Evolutionary conservation across 345 rosid genomes (phyloP).

Genomic region (Murraya paniculata): DNA sequence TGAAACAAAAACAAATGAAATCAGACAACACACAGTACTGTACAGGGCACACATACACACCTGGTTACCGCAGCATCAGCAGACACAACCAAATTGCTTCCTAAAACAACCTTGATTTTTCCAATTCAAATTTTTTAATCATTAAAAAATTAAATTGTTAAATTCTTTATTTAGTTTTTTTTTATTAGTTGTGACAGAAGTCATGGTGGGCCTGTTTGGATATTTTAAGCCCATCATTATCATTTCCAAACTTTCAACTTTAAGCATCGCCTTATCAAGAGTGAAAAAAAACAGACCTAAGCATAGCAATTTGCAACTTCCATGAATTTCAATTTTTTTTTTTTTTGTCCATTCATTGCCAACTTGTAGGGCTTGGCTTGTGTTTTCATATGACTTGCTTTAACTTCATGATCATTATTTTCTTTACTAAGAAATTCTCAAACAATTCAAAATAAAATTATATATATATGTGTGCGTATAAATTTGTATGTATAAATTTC

Average conservation of each 20-base stretch:
- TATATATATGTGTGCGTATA: too few species aligned
- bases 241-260: not conserved
- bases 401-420: too few species aligned
- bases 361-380: not conserved
- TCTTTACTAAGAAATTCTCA: too few species aligned
- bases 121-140: constrained; percentile 9
- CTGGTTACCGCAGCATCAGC: not conserved
- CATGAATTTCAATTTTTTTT: not conserved
- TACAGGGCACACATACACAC: not conserved
- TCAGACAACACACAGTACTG: not conserved
- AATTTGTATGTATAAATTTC: too few species aligned
- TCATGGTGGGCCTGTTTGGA: not conserved
- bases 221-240: not conserved
- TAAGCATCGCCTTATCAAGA: not conserved
- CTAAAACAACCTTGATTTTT: constrained; percentile 13
- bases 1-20: not conserved
- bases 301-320: not conserved
- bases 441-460: too few species aligned
- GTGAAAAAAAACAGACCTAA: too few species aligned
- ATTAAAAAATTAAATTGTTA: not conserved
- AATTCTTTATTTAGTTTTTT: not conserved
- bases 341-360: not conserved
- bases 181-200: not conserved
- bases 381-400: not conserved
- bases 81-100: constrained; percentile 12